Evolutionary conservation across 768 basidiomycete species (phyloP).

Genomic region (Sporobolomyces roseus): DNA sequence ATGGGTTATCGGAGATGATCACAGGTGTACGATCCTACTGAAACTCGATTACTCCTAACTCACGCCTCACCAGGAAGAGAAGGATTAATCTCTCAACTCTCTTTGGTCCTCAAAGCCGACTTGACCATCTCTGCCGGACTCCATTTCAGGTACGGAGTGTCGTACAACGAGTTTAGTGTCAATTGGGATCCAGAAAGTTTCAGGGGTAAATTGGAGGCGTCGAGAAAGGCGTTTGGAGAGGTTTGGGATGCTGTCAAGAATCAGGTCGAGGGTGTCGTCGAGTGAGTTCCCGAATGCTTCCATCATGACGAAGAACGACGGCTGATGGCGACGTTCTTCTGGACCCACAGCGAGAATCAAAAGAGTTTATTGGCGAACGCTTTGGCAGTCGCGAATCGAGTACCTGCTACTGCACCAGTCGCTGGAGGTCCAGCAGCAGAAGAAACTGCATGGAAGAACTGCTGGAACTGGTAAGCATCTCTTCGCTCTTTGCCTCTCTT

Average conservation of each 20-base stretch:
- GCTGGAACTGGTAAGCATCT: slow-evolving; percentile 73
- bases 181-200: slow-evolving; percentile 84
- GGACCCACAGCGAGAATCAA: slow-evolving; percentile 65
- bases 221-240: slow-evolving; percentile 77
- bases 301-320: not conserved
- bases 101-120: slow-evolving; percentile 86
- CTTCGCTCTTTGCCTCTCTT: not conserved
- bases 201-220: slow-evolving; percentile 68
- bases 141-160: slow-evolving; percentile 94
- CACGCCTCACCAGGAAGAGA: slow-evolving; percentile 91
- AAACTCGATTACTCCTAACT: slow-evolving; percentile 87
- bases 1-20: not conserved
- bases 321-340: not conserved
- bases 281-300: slow-evolving; percentile 48
- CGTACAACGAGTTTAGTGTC: slow-evolving; percentile 95
- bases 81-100: slow-evolving; percentile 84
- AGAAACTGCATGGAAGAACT: slow-evolving; percentile 96
- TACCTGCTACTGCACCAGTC: slow-evolving; percentile 58
- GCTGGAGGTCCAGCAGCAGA: slow-evolving; percentile 60
- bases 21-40: slow-evolving; percentile 70
- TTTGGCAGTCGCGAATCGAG: slow-evolving; percentile 71
- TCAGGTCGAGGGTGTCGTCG: slow-evolving; percentile 87
- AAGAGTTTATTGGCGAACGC: slow-evolving; percentile 83
- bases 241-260: slow-evolving; percentile 92
- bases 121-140: slow-evolving; percentile 88